Evolutionary conservation across 2,329 filamentous ascomycete genomes (phyloP).

Genomic region (Thielaviopsis euricoi): DNA sequence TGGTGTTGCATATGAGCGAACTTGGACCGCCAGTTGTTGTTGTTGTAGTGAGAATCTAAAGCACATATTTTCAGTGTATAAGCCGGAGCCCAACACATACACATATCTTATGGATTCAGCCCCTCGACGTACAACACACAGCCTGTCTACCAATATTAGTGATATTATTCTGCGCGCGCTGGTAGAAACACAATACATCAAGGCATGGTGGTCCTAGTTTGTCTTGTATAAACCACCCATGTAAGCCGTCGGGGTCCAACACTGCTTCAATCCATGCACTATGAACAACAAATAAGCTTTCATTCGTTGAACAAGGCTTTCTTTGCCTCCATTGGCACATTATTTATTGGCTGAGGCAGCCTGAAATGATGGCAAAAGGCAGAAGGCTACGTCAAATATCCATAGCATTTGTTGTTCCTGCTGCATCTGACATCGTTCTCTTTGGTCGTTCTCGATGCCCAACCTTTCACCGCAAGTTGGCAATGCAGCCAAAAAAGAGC

Average conservation of each 20-base stretch:
- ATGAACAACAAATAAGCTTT: too few relatives aligned
- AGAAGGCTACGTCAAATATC: neutral
- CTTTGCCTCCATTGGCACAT: too few relatives aligned
- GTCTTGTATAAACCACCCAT: neutral
- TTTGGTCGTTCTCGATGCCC: neutral
- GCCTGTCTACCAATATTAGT: neutral
- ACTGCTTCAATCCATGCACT: neutral
- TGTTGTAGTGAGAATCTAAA: neutral
- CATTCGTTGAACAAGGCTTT: too few relatives aligned
- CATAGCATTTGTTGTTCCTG: neutral
- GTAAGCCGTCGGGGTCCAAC: neutral
- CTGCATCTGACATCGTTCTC: neutral
- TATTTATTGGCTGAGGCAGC: neutral
- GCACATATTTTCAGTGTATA: neutral
- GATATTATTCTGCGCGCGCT: neutral
- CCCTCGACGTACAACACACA: neutral
- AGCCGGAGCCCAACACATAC: neutral
- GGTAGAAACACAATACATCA: too few relatives aligned
- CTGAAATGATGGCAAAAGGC: neutral
- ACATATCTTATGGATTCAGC: neutral
- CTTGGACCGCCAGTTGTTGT: too few relatives aligned
- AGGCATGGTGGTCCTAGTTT: neutral
- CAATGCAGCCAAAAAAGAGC: too few relatives aligned
- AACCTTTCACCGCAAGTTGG: slow-evolving; percentile 4
- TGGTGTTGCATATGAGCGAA: too few relatives aligned